A percentile compares a stretch with the other conserved stretches of the same genome.
Conservation (phyloP, 2,329 filamentous ascomycete genomes). For the Knufia fluminis region DNA sequence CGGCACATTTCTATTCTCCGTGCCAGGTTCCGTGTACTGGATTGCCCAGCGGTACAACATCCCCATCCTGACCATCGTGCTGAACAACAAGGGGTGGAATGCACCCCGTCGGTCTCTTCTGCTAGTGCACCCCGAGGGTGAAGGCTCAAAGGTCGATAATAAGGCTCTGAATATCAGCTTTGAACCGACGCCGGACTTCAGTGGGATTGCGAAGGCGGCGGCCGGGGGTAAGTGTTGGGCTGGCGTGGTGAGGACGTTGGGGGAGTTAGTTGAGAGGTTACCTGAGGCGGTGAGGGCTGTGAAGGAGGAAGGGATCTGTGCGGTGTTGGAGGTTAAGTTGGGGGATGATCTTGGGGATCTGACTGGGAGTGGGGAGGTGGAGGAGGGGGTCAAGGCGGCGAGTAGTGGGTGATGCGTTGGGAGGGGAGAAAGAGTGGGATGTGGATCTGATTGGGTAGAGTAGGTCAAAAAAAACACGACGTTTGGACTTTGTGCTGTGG, state of each 20-base stretch:
- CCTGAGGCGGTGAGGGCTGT: slow-evolving; percentile 53
- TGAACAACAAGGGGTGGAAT: slow-evolving; percentile 66
- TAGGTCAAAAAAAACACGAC: too few relatives aligned
- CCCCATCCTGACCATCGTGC: slow-evolving; percentile 55
- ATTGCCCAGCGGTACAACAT: slow-evolving; percentile 57
- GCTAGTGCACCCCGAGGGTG: slow-evolving; percentile 56
- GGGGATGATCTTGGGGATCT: slow-evolving; percentile 4
- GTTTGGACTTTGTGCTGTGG: too few relatives aligned
- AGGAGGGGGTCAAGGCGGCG: slow-evolving; percentile 1
- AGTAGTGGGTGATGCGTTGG: slow-evolving; percentile 4
- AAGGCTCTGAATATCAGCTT: slow-evolving; percentile 60
- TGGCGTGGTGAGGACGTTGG: slow-evolving; percentile 47
- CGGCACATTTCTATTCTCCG: slow-evolving; percentile 57
- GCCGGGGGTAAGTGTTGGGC: slow-evolving; percentile 53
- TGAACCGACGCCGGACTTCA: slow-evolving; percentile 56
- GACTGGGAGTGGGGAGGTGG: slow-evolving; percentile 4
- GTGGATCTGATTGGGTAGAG: too few relatives aligned
- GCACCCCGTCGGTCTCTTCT: slow-evolving; percentile 53
- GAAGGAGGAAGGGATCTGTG: slow-evolving; percentile 47
- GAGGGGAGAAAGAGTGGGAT: background rate
- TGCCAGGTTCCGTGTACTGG: slow-evolving; percentile 60
- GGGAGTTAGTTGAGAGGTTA: slow-evolving; percentile 46
- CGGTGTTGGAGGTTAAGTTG: slow-evolving; percentile 49
- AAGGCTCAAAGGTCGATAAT: slow-evolving; percentile 52
- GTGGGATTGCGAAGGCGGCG: slow-evolving; percentile 58